These are phyloP conservation scores for Xylaria sp. DNA, from an alignment of 2,329 filamentous ascomycete genomes.

Conservation along the genomic window DNA sequence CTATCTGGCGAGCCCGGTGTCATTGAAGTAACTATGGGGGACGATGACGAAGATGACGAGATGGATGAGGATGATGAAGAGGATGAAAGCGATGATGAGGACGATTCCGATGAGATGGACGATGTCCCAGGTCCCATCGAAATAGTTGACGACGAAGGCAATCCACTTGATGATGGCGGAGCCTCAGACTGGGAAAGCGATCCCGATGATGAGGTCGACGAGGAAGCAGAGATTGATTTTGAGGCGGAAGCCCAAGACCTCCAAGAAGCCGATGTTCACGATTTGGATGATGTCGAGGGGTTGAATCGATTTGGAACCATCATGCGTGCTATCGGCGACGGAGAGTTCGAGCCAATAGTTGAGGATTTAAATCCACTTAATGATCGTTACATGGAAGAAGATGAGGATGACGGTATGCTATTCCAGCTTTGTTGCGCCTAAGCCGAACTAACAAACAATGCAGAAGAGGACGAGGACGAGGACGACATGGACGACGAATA, in stretches of 20 bases:
- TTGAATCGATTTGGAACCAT: conserved; percentile 62
- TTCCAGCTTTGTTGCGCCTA: conserved; percentile 37
- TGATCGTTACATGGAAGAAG: conserved; percentile 65
- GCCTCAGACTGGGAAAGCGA: conserved; percentile 71
- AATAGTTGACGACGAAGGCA: conserved; percentile 72
- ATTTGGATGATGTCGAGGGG: conserved; percentile 56
- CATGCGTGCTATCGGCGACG: conserved; percentile 64
- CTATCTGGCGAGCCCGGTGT: conserved; percentile 70
- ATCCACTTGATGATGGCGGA: conserved; percentile 68
- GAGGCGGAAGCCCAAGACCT: conserved; percentile 67
- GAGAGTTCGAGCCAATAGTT: conserved; percentile 59
- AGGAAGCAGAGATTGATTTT: conserved; percentile 65
- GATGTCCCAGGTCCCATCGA: conserved; percentile 64
- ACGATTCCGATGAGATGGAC: conserved; percentile 70
- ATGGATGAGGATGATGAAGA: conserved; percentile 72
- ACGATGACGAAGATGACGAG: conserved; percentile 71
- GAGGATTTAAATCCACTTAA: conserved; percentile 64
- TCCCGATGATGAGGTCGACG: conserved; percentile 67
- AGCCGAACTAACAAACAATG: conserved; percentile 41
- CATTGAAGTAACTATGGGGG: conserved; percentile 83
- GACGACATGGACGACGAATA: conserved; percentile 76
- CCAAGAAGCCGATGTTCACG: conserved; percentile 62
- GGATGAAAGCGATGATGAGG: conserved; percentile 67
- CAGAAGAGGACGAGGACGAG: conserved; percentile 70
- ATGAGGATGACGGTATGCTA: conserved; percentile 65